Evolutionary conservation across 805 yeast species (phyloP).

Genomic region (Kazachstania taianensis): DNA sequence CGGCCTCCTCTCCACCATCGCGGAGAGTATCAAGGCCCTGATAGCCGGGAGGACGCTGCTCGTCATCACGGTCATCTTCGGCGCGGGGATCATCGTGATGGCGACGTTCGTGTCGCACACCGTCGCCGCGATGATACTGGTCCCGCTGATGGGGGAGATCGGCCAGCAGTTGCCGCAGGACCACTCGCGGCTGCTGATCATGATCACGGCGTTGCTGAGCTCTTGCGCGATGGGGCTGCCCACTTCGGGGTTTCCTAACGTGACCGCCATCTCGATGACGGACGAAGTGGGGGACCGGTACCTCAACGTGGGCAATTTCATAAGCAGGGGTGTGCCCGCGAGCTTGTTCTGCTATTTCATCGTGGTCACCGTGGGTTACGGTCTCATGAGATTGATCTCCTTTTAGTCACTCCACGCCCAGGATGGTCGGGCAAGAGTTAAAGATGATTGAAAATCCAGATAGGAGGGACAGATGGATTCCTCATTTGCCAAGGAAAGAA

Average conservation of each 20-base stretch:
- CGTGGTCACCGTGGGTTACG: constrained; percentile 71
- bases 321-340: constrained; percentile 84
- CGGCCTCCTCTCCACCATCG: constrained; percentile 74
- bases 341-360: constrained; percentile 65
- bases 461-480: too few relatives aligned
- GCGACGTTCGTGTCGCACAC: constrained; percentile 97
- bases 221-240: constrained; percentile 97
- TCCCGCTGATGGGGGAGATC: constrained; percentile 83
- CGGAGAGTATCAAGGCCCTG: constrained; percentile 50
- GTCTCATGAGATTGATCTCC: constrained; percentile 51
- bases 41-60: constrained; percentile 64
- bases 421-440: too few relatives aligned
- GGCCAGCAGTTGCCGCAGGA: constrained; percentile 71
- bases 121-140: constrained; percentile 87
- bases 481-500: too few relatives aligned
- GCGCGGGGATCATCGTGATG: constrained; percentile 66
- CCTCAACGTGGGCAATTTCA: constrained; percentile 75
- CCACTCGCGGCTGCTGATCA: constrained; percentile 74
- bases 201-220: constrained; percentile 56
- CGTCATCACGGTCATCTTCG: constrained; percentile 68
- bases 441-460: too few relatives aligned
- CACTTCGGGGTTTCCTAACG: constrained; percentile 95
- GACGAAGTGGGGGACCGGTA: constrained; percentile 90
- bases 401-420: too few relatives aligned
- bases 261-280: constrained; percentile 89